A percentile compares a stretch with the other conserved stretches of the same genome.
Conservation (phyloP, 108 stramenopile species). For the Cyclotella distinguenda region DNA sequence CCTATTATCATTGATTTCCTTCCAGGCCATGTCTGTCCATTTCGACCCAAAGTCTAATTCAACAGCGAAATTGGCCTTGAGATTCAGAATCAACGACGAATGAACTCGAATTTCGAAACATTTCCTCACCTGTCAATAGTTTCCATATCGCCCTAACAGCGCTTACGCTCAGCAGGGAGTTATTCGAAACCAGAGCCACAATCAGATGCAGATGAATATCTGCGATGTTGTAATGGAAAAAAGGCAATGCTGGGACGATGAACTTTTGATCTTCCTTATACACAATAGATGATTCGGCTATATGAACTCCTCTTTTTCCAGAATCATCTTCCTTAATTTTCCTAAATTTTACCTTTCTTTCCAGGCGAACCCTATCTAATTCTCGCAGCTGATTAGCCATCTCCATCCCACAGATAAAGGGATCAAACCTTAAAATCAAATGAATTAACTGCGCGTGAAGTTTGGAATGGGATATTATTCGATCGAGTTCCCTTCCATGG, state of each 20-base stretch:
- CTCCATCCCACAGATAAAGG: slow-evolving; percentile 23
- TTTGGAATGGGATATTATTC: slow-evolving; percentile 12
- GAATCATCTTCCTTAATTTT: background rate
- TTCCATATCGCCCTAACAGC: slow-evolving; percentile 32
- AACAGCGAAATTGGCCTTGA: background rate
- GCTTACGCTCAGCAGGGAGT: slow-evolving; percentile 36
- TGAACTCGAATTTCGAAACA: slow-evolving; percentile 7
- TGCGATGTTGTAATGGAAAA: slow-evolving; percentile 38
- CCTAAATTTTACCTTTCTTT: slow-evolving; percentile 8
- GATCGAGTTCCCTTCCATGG: slow-evolving; percentile 30
- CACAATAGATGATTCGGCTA: slow-evolving; percentile 24
- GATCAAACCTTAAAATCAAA: slow-evolving; percentile 42
- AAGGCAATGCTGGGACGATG: slow-evolving; percentile 20
- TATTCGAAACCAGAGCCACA: slow-evolving; percentile 27
- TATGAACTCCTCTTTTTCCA: slow-evolving; percentile 9
- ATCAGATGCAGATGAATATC: slow-evolving; percentile 47
- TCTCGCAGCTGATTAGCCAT: slow-evolving; percentile 20
- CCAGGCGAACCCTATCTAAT: slow-evolving; percentile 10
- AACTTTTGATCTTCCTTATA: slow-evolving; percentile 24
- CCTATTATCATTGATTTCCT: background rate
- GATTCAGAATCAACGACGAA: background rate
- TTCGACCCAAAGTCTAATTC: background rate
- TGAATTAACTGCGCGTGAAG: slow-evolving; percentile 43
- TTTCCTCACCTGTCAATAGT: slow-evolving; percentile 31
- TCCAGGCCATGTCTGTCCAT: background rate